Evolutionary conservation across 768 basidiomycete genomes (phyloP).

Genomic region (Clavulina sp.): DNA sequence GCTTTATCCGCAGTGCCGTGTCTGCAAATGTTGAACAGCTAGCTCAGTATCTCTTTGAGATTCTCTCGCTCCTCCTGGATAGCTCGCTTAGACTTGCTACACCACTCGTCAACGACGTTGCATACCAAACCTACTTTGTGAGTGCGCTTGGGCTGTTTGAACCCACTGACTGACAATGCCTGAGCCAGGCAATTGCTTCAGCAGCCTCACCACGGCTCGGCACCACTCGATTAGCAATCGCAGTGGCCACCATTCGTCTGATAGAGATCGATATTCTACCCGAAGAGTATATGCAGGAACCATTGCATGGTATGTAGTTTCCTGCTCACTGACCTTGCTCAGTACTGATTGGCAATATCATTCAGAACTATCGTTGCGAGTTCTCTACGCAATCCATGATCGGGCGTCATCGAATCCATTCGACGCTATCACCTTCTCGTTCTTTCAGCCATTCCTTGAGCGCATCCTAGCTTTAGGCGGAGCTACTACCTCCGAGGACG

Average conservation of each 20-base stretch:
- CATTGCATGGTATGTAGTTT: constrained; percentile 34
- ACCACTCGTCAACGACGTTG: constrained; percentile 39
- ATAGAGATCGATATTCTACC: constrained; percentile 49
- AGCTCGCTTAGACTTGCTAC: constrained; percentile 45
- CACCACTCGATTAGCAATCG: constrained; percentile 50
- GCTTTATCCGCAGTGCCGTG: constrained; percentile 49
- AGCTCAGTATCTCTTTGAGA: constrained; percentile 33
- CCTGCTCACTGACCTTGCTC: neutral
- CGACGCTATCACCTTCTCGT: constrained; percentile 73
- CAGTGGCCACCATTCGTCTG: constrained; percentile 67
- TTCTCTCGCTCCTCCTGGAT: constrained; percentile 44
- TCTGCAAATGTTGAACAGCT: constrained; percentile 33
- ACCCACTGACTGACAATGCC: no score
- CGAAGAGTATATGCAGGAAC: constrained; percentile 54
- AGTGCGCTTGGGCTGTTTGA: constrained; percentile 17
- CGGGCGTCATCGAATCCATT: constrained; percentile 69
- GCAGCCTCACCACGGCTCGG: constrained; percentile 63
- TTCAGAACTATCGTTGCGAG: constrained; percentile 63
- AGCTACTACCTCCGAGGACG: constrained; percentile 42
- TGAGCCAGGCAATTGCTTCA: constrained; percentile 37
- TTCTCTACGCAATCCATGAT: constrained; percentile 68
- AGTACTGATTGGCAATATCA: neutral
- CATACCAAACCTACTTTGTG: constrained; percentile 69
- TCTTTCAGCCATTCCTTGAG: constrained; percentile 55
- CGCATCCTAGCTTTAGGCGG: constrained; percentile 56